phyloP scores from a whole-genome alignment of 352 stramenopile genomes.

The Globisporangium nagaii region DNA sequence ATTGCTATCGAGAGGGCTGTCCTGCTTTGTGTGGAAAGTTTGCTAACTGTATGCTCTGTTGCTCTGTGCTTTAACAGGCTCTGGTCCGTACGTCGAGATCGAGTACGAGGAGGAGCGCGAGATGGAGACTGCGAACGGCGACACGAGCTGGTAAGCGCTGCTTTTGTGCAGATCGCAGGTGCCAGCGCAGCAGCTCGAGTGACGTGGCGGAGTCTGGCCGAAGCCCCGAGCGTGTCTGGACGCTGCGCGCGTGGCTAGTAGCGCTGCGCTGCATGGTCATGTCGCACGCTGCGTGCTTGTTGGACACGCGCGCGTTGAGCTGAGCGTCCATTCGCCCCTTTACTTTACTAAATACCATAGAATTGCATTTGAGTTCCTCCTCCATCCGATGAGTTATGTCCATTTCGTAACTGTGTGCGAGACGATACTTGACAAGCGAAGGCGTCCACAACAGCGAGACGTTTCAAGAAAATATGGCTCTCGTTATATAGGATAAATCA shows the following conservation, averaged over 20 bases:
- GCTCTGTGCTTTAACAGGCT: conserved; percentile 11
- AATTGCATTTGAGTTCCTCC: too few species aligned
- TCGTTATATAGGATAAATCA: too few species aligned
- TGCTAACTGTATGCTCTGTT: conserved; percentile 3
- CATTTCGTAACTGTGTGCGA: too few species aligned
- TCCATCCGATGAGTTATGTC: too few species aligned
- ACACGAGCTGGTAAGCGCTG: conserved; percentile 50
- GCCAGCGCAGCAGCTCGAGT: background rate
- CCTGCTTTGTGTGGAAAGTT: background rate
- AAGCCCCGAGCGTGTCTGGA: too few species aligned
- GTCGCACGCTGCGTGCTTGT: too few species aligned
- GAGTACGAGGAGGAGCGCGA: conserved; percentile 82
- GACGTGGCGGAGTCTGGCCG: too few species aligned
- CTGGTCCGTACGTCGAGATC: conserved; percentile 79
- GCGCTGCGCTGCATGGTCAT: too few species aligned
- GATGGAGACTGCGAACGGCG: conserved; percentile 34
- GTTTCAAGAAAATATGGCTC: too few species aligned
- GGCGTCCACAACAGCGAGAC: background rate
- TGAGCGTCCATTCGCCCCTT: too few species aligned
- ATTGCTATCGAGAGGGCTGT: background rate
- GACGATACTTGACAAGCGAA: background rate
- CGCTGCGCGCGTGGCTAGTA: background rate
- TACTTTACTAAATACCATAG: too few species aligned
- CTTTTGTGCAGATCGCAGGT: background rate
- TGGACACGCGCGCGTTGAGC: too few species aligned